Evolutionary conservation across 23 red algal species (phyloP).

Genomic region (Gracilaria caudata): DNA sequence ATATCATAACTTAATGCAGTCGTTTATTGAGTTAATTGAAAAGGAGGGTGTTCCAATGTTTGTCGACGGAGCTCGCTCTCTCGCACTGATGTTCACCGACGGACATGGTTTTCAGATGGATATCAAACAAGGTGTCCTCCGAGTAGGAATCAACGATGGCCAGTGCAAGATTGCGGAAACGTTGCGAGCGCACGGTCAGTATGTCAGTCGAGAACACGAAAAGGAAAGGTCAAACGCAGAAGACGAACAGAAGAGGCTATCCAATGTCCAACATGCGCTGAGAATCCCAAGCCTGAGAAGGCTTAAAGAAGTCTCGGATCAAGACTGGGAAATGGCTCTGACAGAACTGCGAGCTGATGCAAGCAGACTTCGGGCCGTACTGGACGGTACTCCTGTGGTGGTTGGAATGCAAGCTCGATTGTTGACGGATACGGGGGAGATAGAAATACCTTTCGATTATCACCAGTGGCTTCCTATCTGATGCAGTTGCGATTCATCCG

Average conservation of each 20-base stretch:
- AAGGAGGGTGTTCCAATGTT: not conserved
- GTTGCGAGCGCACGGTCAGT: constrained; percentile 3
- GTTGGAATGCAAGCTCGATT: constrained; percentile 43
- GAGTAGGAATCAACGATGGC: constrained; percentile 14
- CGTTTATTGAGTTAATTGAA: not conserved
- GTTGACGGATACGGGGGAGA: constrained; percentile 45
- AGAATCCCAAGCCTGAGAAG: constrained; percentile 37
- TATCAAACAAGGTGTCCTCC: constrained; percentile 25
- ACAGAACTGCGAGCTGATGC: constrained; percentile 11
- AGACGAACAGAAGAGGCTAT: constrained; percentile 35
- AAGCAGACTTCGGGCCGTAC: constrained; percentile 16
- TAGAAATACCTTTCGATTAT: constrained; percentile 60
- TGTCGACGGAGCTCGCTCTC: not conserved
- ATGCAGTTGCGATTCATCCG: not conserved
- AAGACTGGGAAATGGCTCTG: constrained; percentile 38
- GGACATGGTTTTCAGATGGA: constrained; percentile 24
- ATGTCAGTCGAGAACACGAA: constrained; percentile 34
- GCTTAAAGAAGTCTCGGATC: constrained; percentile 11
- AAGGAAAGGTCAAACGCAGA: not conserved
- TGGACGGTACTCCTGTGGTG: constrained; percentile 46
- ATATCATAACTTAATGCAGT: constrained; percentile 3
- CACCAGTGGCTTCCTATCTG: constrained; percentile 24
- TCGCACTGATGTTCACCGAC: constrained; percentile 59
- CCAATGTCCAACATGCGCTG: constrained; percentile 5
- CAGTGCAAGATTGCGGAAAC: constrained; percentile 6